phyloP scores from a whole-genome alignment of 345 rosid genomes.

The Acer yangbiense region DNA sequence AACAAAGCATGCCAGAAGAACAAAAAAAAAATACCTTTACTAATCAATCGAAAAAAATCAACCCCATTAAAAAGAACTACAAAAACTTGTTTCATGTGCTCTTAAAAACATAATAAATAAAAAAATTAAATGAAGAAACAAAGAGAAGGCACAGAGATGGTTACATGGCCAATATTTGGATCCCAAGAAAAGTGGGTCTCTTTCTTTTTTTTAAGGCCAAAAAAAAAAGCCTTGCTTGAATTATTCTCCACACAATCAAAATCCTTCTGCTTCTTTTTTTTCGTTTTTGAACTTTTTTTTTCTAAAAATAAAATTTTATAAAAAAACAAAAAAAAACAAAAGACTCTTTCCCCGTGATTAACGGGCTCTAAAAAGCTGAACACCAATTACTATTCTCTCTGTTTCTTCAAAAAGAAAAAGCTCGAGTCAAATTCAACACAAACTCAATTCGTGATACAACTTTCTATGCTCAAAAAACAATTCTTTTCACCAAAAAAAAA shows the following conservation, averaged over 20 bases:
- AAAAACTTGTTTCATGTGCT: conserved; percentile 9
- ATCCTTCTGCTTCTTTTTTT: background rate
- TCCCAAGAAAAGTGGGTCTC: conserved; percentile 40
- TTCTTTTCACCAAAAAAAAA: background rate
- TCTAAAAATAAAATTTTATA: background rate
- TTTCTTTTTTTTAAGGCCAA: conserved; percentile 29
- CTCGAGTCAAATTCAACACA: background rate
- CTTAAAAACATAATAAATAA: background rate
- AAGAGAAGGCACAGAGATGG: conserved; percentile 16
- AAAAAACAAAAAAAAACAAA: conserved; percentile 9
- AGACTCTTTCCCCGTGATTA: conserved; percentile 41
- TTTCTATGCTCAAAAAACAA: background rate
- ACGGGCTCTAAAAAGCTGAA: conserved; percentile 32
- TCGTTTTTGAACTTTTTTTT: background rate
- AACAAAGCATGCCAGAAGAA: background rate
- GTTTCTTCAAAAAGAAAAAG: conserved; percentile 2
- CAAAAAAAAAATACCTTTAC: background rate
- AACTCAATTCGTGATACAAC: background rate
- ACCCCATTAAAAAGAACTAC: background rate
- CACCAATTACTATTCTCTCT: background rate
- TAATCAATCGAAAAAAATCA: background rate
- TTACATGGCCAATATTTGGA: conserved; percentile 30
- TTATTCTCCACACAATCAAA: conserved; percentile 46
- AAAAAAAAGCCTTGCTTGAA: conserved; percentile 19
- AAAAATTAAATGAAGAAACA: conserved; percentile 1